Percentiles rank a stretch among this genome's conserved stretches.
These are phyloP conservation scores for Cajanus cajan DNA, from an alignment of 306 rosid species.

Conservation along the genomic window DNA sequence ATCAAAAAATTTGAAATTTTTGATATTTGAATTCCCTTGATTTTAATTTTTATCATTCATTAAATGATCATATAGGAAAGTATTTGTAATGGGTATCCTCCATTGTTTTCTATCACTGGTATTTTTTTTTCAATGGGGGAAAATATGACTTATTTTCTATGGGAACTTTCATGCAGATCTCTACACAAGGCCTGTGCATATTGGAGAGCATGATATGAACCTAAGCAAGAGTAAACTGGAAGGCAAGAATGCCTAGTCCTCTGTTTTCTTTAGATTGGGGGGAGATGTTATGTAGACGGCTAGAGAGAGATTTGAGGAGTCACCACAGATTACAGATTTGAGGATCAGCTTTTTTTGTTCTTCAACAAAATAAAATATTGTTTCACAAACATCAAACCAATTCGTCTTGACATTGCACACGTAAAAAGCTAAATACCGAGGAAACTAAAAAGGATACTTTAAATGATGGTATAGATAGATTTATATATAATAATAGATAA, in stretches of 20 bases:
- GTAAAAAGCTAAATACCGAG: neutral
- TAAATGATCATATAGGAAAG: neutral
- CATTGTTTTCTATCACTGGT: neutral
- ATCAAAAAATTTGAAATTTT: too few relatives aligned
- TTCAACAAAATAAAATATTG: neutral
- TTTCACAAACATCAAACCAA: slow-evolving; percentile 9
- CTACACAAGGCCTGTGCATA: neutral
- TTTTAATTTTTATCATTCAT: too few relatives aligned
- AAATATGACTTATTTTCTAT: neutral
- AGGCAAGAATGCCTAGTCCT: neutral
- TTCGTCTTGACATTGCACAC: neutral
- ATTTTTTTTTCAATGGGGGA: neutral
- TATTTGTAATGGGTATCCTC: neutral
- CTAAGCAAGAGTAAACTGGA: neutral
- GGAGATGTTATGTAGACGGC: neutral
- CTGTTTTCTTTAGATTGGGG: neutral
- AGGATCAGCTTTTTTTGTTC: neutral
- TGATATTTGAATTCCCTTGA: too few relatives aligned
- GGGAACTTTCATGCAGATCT: neutral
- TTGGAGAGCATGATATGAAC: neutral
- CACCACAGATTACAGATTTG: neutral
- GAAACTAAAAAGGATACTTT: neutral
- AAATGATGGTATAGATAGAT: neutral
- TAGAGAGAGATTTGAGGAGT: neutral
- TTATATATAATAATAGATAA: neutral